Evolutionary conservation across 371 early-diverging fungal genomes (phyloP).

Genomic region (Vairimorpha necatrix): DNA sequence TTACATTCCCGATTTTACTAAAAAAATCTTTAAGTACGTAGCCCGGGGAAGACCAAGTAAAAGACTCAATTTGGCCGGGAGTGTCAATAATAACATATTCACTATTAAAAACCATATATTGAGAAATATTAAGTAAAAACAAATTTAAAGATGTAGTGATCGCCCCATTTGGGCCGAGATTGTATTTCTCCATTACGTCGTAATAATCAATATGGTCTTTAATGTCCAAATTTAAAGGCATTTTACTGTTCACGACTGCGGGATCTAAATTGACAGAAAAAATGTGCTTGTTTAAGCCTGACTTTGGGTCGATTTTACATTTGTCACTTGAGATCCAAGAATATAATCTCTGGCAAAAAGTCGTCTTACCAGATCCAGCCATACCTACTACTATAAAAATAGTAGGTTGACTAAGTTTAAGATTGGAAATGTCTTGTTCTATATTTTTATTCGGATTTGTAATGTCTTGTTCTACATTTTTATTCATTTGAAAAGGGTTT

Average conservation of each 20-base stretch:
- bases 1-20: constrained; percentile 27
- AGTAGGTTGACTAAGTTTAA: constrained; percentile 14
- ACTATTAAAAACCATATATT: constrained; percentile 68
- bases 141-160: constrained; percentile 90
- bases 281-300: constrained; percentile 56
- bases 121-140: constrained; percentile 89
- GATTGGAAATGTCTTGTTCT: too few species aligned
- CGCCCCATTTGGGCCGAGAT: constrained; percentile 95
- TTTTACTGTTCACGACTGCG: constrained; percentile 81
- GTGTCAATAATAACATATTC: constrained; percentile 84
- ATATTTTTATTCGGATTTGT: not conserved
- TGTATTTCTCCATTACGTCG: constrained; percentile 94
- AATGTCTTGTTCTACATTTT: too few species aligned
- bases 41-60: constrained; percentile 97
- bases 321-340: constrained; percentile 60
- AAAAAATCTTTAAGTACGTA: constrained; percentile 87
- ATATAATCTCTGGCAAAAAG: constrained; percentile 76
- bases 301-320: constrained; percentile 37
- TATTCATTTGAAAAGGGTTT: not conserved
- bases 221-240: constrained; percentile 90
- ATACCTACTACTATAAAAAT: constrained; percentile 69
- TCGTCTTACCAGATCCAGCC: constrained; percentile 97
- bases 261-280: constrained; percentile 85
- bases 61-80: constrained; percentile 99
- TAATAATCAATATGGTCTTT: constrained; percentile 93